Conservation (phyloP, 2,329 filamentous ascomycete genomes). For the Cladophialophora immunda region DNA sequence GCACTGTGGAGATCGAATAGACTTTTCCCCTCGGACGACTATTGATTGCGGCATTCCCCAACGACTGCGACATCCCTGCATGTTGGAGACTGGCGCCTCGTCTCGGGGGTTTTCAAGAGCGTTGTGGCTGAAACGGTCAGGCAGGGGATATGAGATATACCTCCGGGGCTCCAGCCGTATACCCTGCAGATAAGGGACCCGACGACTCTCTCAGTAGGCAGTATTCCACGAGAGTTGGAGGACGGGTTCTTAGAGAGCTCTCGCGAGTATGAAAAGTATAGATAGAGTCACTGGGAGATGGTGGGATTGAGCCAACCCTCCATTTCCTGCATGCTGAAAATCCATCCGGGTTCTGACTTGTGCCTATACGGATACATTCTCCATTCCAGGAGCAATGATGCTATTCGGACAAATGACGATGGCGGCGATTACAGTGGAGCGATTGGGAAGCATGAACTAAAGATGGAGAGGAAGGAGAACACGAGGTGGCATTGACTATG, state of each 20-base stretch:
- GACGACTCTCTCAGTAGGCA: neutral
- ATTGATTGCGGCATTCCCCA: conserved; percentile 46
- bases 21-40: neutral
- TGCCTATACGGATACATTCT: neutral
- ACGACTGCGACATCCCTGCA: conserved; percentile 3
- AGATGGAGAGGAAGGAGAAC: neutral
- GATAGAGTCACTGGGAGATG: neutral
- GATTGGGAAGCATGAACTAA: neutral
- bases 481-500: neutral
- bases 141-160: neutral
- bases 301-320: neutral
- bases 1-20: neutral
- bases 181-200: neutral
- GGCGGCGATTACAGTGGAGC: neutral
- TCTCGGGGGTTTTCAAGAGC: conserved; percentile 1
- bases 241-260: neutral
- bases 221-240: neutral
- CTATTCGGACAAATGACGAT: neutral
- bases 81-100: neutral
- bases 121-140: neutral
- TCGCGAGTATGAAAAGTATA: neutral
- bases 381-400: neutral
- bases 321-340: neutral
- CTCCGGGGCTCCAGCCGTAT: neutral
- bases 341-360: neutral